Conservation (phyloP, 2,329 filamentous ascomycete genomes). For the Sclerotinia trifoliorum region DNA sequence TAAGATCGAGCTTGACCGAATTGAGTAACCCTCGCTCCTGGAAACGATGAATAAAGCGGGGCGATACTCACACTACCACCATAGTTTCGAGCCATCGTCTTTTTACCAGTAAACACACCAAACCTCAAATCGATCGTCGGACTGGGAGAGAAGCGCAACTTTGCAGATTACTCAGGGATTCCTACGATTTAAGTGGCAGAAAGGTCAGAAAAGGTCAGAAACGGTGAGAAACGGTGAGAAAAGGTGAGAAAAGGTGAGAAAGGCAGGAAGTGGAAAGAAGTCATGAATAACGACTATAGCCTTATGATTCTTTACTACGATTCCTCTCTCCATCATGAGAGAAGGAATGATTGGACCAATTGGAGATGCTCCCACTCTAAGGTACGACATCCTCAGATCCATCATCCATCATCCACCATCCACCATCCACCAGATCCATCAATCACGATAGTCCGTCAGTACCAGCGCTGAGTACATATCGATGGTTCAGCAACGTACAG, state of each 20-base stretch:
- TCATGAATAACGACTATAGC: not conserved
- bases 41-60: not conserved
- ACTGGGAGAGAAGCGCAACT: not conserved
- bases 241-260: too few relatives aligned
- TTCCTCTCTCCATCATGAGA: not conserved
- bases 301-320: too few relatives aligned
- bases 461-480: not conserved
- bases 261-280: not conserved
- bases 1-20: not conserved
- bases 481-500: not conserved
- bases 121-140: not conserved
- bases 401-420: not conserved
- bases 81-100: slow-evolving; percentile 3
- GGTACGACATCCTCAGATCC: not conserved
- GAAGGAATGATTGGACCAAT: not conserved
- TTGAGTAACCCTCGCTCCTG: not conserved
- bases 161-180: not conserved
- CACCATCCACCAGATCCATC: not conserved
- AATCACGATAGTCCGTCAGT: not conserved
- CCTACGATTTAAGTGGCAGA: not conserved
- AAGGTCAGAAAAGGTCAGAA: not conserved
- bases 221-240: too few relatives aligned
- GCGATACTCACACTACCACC: not conserved
- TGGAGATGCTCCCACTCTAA: not conserved
- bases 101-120: not conserved